Base-by-base conservation (phyloP, 2,329 filamentous ascomycete genomes). In the Botrytis aclada region DNA sequence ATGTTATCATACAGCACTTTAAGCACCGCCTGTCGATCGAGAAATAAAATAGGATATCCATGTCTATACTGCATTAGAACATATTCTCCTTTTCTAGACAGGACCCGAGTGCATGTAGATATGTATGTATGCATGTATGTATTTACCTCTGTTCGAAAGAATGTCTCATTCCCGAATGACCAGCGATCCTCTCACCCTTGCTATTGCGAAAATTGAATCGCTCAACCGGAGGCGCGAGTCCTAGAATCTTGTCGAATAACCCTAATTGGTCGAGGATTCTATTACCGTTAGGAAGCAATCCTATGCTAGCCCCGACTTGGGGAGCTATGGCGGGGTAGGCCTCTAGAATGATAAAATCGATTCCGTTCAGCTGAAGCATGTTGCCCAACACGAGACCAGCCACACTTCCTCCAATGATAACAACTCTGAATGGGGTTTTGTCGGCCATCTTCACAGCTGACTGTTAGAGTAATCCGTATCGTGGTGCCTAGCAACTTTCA, bases 201-300 rank as follows among this genome's bases (percentile, higher is more conserved):
- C n/a, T 58, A 43, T 58, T 66, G 29, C 70, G 34, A 29, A 66
- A 71, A 29, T 71, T 66, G 20, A 71, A 71, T 4, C 0, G 12
- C 18, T 71, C 70, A 39, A 71, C 70, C 32, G 61, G 70, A 16
- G 70, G 61, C 43, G 60, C 70, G n/a, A 73, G 25, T 20, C 51
- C 47, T 9, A 67, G 8, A n/a, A 66, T 70, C 22, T 63, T 58
- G 25, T 74, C 64, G 43, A 75, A 83, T 39, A 80, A 76, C 1
- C 84, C 86, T 0, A 88, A 77, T 77, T 89, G 87, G 69, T 88
- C 86, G 0, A 88, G 77, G 10, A 88, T 84, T 0, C 83, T 81
- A 6, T 79, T 72, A 0, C 84, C 84, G 29, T 84, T 81, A 0
- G 86, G 80, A 0, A 82, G 74, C 0, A 88, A 75, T 1, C 81